phyloP scores from a whole-genome alignment of 306 rosid species.

The Castanospermum australe region DNA sequence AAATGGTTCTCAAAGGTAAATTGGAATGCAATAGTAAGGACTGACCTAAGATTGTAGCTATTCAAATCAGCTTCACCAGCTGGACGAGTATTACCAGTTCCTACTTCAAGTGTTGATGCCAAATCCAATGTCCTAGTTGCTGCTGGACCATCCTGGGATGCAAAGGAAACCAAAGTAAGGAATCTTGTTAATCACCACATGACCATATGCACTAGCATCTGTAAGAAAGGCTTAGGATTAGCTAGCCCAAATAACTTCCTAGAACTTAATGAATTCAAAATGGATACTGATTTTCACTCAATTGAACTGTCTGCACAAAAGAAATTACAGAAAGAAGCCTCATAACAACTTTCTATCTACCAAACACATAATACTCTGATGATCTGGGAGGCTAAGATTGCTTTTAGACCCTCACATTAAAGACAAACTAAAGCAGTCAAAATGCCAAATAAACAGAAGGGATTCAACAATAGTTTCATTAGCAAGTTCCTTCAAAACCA shows the following conservation, averaged over 20 bases:
- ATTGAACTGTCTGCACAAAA: neutral
- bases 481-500: neutral
- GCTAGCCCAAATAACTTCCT: neutral
- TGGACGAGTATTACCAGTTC: constrained; percentile 59
- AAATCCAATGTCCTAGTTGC: constrained; percentile 78
- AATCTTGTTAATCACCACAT: neutral
- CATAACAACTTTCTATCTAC: neutral
- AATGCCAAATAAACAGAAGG: neutral
- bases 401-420: neutral
- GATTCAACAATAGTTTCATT: neutral
- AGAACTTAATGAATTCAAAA: neutral
- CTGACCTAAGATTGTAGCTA: constrained; percentile 78
- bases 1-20: constrained; percentile 85
- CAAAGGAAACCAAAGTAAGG: neutral
- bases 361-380: neutral
- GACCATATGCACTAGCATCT: neutral
- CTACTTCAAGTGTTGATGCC: constrained; percentile 91
- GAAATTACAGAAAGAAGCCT: too few relatives aligned
- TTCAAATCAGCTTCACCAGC: constrained; percentile 55
- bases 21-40: constrained; percentile 93
- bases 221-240: neutral
- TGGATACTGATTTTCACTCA: neutral
- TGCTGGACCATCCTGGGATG: constrained; percentile 63
- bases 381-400: too few relatives aligned
- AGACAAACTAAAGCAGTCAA: neutral